Evolutionary conservation across 371 early-diverging fungal species (phyloP).

Genomic region (Zychaea mexicana): DNA sequence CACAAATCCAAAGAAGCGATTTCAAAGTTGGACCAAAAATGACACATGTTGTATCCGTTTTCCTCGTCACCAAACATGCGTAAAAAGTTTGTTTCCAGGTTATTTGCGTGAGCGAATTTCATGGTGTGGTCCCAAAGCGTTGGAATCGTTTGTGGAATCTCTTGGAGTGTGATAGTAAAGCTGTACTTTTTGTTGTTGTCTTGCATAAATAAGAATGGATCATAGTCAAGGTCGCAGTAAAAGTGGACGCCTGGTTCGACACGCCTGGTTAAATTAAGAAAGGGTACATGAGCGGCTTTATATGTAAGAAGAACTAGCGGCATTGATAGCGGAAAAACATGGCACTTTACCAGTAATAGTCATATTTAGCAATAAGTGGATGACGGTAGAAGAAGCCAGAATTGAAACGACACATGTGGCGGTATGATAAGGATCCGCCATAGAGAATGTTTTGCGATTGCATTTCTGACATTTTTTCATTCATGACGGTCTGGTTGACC

Average conservation of each 20-base stretch:
- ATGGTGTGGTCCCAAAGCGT: slow-evolving; percentile 79
- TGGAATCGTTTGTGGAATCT: slow-evolving; percentile 83
- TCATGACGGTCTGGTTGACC: slow-evolving; percentile 65
- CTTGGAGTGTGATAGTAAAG: slow-evolving; percentile 81
- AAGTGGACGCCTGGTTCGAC: slow-evolving; percentile 93
- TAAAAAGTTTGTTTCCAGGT: slow-evolving; percentile 35
- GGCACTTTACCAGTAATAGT: slow-evolving; percentile 88
- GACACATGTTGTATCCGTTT: slow-evolving; percentile 66
- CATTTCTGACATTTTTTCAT: slow-evolving; percentile 55
- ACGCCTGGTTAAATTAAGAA: slow-evolving; percentile 79
- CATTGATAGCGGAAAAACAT: no score
- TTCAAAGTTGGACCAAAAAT: slow-evolving; percentile 92
- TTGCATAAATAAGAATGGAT: slow-evolving; percentile 87
- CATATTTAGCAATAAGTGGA: slow-evolving; percentile 75
- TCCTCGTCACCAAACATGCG: slow-evolving; percentile 46
- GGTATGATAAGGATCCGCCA: slow-evolving; percentile 39
- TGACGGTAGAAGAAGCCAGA: slow-evolving; percentile 95
- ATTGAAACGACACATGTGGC: slow-evolving; percentile 59
- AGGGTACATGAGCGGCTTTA: no score
- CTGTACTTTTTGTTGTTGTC: slow-evolving; percentile 80
- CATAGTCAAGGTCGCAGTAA: slow-evolving; percentile 87
- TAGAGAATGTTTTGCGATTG: slow-evolving; percentile 72
- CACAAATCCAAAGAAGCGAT: slow-evolving; percentile 85
- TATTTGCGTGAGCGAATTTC: slow-evolving; percentile 47
- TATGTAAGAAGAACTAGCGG: no score